Base-by-base conservation (phyloP, 2,329 filamentous ascomycete species). In the Hypoxylon sp. region DNA sequence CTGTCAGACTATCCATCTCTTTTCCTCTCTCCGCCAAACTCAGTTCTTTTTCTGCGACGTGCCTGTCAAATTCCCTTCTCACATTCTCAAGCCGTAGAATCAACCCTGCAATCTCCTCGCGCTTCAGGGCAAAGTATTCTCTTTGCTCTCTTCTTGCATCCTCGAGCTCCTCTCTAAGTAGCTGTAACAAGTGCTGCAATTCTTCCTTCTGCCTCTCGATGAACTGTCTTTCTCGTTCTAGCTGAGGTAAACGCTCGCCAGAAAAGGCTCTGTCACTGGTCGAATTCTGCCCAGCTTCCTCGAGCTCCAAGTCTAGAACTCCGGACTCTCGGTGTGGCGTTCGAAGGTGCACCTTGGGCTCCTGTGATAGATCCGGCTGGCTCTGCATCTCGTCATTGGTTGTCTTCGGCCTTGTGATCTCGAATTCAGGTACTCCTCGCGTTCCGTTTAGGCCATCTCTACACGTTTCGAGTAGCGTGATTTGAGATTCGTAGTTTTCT, bases 101-200 rank as follows among this genome's bases (percentile, higher is more conserved):
- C 43, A 61, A 19, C 5, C 1, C 28, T 11, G 17, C 19, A 6
- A 23, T 17, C 5, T 57, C 51, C 46, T 46, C 19, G 34, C 23
- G 21, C 19, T 30, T 65, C 4, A 5, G 38, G 10, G 17, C 38
- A 49, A 59, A 19, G 19, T 49, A n/a, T 17, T 53, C 10, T 1
- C 41, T 17, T 3, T 11, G 19, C 50, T 46, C 43, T n/a, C 28
- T 36, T 19, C 4, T 17, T 9, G n/a, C 38, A 17, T 17, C 38
- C 5, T 41, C 38, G 38, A 43, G 3, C 9, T 65, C 43, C 4
- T 25, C 7, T 25, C 25, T 55, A 6, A n/a, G 34, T 3, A 32
- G 45, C 28, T 49, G 36, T 19, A 58, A 36, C 13, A 55, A 9
- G 23, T 17, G 19, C 28, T 49, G 52, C 1, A 52, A 58, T 43